Percentiles rank a stretch among this genome's conserved stretches.
These are phyloP conservation scores for Pseudohyphozyma bogoriensis DNA, from an alignment of 768 basidiomycete species.

Conservation along the genomic window DNA sequence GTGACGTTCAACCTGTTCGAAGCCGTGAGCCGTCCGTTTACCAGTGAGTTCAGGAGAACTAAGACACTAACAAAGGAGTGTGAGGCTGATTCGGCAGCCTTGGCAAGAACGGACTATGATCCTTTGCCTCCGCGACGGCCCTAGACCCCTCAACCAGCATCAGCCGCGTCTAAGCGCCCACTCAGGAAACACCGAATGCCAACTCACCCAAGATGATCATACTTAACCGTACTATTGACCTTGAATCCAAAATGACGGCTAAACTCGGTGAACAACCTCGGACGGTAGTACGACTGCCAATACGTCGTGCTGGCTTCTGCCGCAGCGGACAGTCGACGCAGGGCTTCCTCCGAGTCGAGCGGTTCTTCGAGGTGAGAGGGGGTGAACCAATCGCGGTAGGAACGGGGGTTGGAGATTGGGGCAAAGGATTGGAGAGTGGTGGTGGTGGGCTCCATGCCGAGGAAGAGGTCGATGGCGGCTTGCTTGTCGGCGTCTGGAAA, in stretches of 20 bases:
- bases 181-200: neutral
- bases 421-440: slow-evolving; percentile 1
- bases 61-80: neutral
- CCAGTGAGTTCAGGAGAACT: slow-evolving; percentile 1
- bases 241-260: slow-evolving; percentile 83
- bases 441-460: slow-evolving; percentile 46
- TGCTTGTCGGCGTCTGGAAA: slow-evolving; percentile 86
- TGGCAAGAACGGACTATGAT: slow-evolving; percentile 65
- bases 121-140: slow-evolving; percentile 36
- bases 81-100: slow-evolving; percentile 36
- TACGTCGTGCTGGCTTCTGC: slow-evolving; percentile 50
- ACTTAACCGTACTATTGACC: slow-evolving; percentile 78
- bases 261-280: slow-evolving; percentile 68
- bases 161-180: neutral
- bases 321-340: slow-evolving; percentile 52
- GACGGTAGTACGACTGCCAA: slow-evolving; percentile 83
- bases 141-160: neutral
- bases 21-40: neutral
- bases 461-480: slow-evolving; percentile 91
- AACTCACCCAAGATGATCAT: slow-evolving; percentile 56
- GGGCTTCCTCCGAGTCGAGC: slow-evolving; percentile 55
- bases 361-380: slow-evolving; percentile 50
- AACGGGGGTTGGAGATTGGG: slow-evolving; percentile 47
- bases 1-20: slow-evolving; percentile 54
- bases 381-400: slow-evolving; percentile 79